A percentile compares a stretch with the other conserved stretches of the same genome.
These are phyloP conservation scores for Russula foetens DNA, from an alignment of 768 basidiomycete species.

Conservation along the genomic window DNA sequence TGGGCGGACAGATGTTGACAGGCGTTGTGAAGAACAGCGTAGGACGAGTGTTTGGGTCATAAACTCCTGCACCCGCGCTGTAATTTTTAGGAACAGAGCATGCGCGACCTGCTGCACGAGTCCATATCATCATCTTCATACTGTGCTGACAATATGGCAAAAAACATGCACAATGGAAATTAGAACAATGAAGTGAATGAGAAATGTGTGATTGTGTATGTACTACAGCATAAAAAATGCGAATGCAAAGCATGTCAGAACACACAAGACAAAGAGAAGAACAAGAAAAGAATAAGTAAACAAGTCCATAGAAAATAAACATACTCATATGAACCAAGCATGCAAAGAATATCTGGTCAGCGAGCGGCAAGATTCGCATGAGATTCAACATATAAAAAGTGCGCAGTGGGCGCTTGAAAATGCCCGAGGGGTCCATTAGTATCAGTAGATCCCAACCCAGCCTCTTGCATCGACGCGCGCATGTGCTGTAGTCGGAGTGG, in stretches of 20 bases:
- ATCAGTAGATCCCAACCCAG: slow-evolving; percentile 52
- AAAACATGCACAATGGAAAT: neutral
- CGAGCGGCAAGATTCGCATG: neutral
- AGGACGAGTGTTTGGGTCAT: slow-evolving; percentile 61
- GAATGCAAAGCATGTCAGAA: slow-evolving; percentile 14
- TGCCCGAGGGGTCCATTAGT: neutral
- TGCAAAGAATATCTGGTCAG: neutral
- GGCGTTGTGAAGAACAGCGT: slow-evolving; percentile 79
- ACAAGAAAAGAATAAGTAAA: slow-evolving; percentile 7
- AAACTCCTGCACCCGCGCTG: neutral
- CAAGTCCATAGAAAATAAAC: slow-evolving; percentile 17
- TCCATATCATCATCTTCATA: neutral
- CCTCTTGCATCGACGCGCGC: slow-evolving; percentile 80
- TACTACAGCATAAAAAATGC: slow-evolving; percentile 16
- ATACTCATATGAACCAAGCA: neutral
- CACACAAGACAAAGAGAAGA: neutral
- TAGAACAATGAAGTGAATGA: neutral
- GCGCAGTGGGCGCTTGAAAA: neutral
- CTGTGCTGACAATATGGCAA: neutral
- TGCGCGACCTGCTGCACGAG: neutral
- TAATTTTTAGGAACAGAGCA: neutral
- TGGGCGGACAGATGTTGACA: slow-evolving; percentile 79
- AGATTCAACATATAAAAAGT: neutral
- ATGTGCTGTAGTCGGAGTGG: slow-evolving; percentile 73
- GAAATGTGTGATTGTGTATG: slow-evolving; percentile 6